Percentiles rank a stretch among this genome's conserved stretches.
These are phyloP conservation scores for Amesomyces nigricolor DNA, from an alignment of 2,329 filamentous ascomycete species.

Conservation along the genomic window DNA sequence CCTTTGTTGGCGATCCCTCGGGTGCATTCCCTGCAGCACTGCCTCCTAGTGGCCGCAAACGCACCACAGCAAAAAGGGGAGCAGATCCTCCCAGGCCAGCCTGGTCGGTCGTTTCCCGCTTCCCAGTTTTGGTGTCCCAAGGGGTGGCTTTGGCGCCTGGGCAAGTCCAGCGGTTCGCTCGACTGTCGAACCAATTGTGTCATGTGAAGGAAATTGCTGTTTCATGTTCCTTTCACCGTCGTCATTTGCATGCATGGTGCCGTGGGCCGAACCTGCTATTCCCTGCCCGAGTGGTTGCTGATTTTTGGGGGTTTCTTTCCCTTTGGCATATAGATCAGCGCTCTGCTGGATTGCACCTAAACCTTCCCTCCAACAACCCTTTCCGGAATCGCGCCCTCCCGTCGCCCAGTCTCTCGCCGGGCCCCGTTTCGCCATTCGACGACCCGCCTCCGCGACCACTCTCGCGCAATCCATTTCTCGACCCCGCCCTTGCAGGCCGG, in stretches of 20 bases:
- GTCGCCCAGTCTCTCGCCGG: slow-evolving; percentile 44
- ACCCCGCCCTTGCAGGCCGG: slow-evolving; percentile 39
- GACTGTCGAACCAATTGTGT: slow-evolving; percentile 38
- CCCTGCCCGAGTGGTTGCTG: slow-evolving; percentile 21
- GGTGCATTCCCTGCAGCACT: slow-evolving; percentile 1
- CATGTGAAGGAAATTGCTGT: slow-evolving; percentile 42
- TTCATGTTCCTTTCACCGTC: slow-evolving; percentile 41
- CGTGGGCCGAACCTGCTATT: slow-evolving; percentile 24
- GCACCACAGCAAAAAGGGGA: slow-evolving; percentile 4
- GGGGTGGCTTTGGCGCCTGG: slow-evolving; percentile 16
- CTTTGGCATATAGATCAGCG: slow-evolving; percentile 36
- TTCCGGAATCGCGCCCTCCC: slow-evolving; percentile 64
- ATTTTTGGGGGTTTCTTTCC: slow-evolving; percentile 17
- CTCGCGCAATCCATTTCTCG: slow-evolving; percentile 73
- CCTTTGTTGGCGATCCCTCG: slow-evolving; percentile 14
- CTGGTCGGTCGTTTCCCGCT: slow-evolving; percentile 21
- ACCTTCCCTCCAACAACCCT: slow-evolving; percentile 76
- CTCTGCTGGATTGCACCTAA: slow-evolving; percentile 54
- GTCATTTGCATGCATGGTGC: slow-evolving; percentile 39
- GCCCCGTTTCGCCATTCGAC: slow-evolving; percentile 52
- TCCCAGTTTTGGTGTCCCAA: slow-evolving; percentile 25
- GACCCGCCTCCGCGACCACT: slow-evolving; percentile 55
- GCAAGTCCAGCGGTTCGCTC: slow-evolving; percentile 33
- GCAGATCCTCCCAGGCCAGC: slow-evolving; percentile 19
- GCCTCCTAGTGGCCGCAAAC: slow-evolving; percentile 12